A percentile compares a stretch with the other conserved stretches of the same genome.
These are phyloP conservation scores for Pharnaceum exiguum DNA, from an alignment of 148 eudicot genomes.

Conservation along the genomic window DNA sequence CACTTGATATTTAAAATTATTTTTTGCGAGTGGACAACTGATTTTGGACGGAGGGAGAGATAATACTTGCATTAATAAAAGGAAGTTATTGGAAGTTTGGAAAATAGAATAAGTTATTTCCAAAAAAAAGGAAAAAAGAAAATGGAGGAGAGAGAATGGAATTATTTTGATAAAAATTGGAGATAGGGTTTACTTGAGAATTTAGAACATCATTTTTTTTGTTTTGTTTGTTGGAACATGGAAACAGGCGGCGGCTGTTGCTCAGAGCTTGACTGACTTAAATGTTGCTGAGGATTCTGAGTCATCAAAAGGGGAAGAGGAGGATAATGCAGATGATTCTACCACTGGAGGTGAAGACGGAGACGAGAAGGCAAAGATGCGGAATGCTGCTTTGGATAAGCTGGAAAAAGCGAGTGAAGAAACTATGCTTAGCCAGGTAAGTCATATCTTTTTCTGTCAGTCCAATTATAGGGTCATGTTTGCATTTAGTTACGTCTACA, in stretches of 20 bases:
- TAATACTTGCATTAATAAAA: too few species aligned
- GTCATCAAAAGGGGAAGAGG: constrained; percentile 46
- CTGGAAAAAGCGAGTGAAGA: constrained; percentile 87
- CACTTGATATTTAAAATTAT: too few species aligned
- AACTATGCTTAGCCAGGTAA: constrained; percentile 80
- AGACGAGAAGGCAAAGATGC: constrained; percentile 47
- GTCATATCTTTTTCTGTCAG: too few species aligned
- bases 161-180: too few species aligned
- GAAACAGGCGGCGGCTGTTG: constrained; percentile 82
- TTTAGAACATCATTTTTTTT: not conserved
- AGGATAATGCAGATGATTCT: constrained; percentile 35
- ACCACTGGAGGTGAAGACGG: constrained; percentile 37
- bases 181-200: too few species aligned
- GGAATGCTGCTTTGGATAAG: constrained; percentile 69
- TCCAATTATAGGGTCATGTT: not conserved
- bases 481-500: too few species aligned
- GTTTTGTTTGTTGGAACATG: not conserved
- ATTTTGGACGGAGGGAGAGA: too few species aligned
- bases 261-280: constrained; percentile 64
- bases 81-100: too few species aligned
- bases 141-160: too few species aligned
- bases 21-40: too few species aligned
- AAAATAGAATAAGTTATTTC: too few species aligned
- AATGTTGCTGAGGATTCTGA: constrained; percentile 49
- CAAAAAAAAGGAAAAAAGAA: too few species aligned